Evolutionary conservation across 805 yeast genomes (phyloP), one percentile per base, ranked within the genome.

Genomic region (Groenewaldozyma salmanticensis): DNA sequence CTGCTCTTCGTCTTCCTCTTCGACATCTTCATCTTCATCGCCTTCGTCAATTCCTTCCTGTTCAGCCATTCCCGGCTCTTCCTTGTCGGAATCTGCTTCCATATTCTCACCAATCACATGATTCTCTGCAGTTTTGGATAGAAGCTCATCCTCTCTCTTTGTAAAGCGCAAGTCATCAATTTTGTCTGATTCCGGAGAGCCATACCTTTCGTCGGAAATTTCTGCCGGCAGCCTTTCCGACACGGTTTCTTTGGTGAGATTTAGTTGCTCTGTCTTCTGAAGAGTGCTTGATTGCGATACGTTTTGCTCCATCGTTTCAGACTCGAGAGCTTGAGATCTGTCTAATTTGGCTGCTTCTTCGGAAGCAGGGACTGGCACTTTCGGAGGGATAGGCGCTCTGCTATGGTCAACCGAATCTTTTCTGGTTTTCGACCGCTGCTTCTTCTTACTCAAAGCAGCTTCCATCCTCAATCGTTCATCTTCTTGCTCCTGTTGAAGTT

Each of bases 401-500:
- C n/a, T n/a, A n/a, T n/a, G n/a, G 5, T 51, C 60, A 11, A 42
- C 55, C 3, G 48, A 58, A 1, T 49, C 58, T 9, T 52, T 54
- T 21, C 52, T 61, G 5, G 46, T 60, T 1, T 46, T 38, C 22
- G 47, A 42, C 44, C 44, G 43, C 33, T 55, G 58, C 21, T 67
- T 64, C 48, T 62, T 67, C 55, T 74, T 75, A 57, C 71, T 70
- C 20, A 52, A 54, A 5, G 79, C 75, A 2, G 77, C 80, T 48
- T 76, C 88, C 2, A 51, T 53, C 43, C 76, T 66, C 45, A 80
- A 90, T 17, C 80, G 83, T 52, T 85, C 94, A 54, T 81, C 82
- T 44, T 74, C 75, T 55, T 85, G 95, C 44, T 79, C 77, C 54
- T 84, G 75, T 58, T 88, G 95, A 38, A 90, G 67, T 53, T 84